Percentiles rank a stretch among this genome's conserved stretches.
phyloP scores from a whole-genome alignment of 257 asterid species.

The Solanum medicagineum region DNA sequence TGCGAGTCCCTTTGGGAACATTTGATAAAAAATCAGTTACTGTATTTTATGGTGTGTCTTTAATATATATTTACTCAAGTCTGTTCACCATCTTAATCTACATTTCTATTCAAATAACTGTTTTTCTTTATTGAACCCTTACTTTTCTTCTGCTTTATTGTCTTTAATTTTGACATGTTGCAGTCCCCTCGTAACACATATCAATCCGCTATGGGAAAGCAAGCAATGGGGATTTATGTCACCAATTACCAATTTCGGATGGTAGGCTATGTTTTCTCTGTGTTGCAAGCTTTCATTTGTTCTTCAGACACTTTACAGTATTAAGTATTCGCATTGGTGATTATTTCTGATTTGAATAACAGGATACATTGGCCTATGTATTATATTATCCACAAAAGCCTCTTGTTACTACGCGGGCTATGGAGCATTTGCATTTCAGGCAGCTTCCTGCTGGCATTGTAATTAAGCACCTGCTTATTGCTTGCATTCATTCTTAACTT shows the following conservation, averaged over 20 bases:
- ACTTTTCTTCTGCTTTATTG: neutral
- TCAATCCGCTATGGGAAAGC: constrained; percentile 99
- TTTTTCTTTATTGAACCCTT: constrained; percentile 4
- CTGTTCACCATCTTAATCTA: neutral
- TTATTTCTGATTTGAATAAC: neutral
- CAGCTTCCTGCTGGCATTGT: constrained; percentile 91
- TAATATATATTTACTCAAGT: neutral
- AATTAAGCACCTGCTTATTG: neutral
- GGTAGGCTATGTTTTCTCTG: constrained; percentile 27
- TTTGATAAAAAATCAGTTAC: neutral
- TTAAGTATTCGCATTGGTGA: neutral
- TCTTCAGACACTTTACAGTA: neutral
- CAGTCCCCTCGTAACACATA: constrained; percentile 99
- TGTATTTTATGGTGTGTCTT: neutral
- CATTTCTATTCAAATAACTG: neutral
- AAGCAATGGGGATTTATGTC: constrained; percentile 95
- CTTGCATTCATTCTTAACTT: neutral
- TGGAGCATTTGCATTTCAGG: constrained; percentile 97
- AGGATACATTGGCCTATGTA: constrained; percentile 95
- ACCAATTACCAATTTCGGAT: constrained; percentile 94
- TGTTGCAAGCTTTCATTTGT: neutral
- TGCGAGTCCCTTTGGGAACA: neutral
- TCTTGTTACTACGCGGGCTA: constrained; percentile 90
- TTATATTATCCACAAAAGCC: constrained; percentile 95
- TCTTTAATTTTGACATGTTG: neutral